Evolutionary conservation across 2,329 filamentous ascomycete genomes (phyloP), one percentile per base, ranked within the genome.

Genomic region (Phaeoacremonium minimum): DNA sequence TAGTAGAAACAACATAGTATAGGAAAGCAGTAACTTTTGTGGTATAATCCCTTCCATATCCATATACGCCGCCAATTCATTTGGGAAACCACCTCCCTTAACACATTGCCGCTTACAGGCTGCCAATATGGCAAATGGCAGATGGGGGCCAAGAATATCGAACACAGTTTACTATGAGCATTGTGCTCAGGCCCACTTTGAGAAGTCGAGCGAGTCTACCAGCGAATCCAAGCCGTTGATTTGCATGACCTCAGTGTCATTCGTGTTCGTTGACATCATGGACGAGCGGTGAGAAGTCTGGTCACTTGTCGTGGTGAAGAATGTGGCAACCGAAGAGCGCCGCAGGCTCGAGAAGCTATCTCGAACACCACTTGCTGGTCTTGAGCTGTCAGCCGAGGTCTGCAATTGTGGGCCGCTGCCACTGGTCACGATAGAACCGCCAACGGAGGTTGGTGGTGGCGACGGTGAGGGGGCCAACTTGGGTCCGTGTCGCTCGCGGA

Each of bases 401-500:
- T 41, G 17, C 32, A 44, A 34, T 34, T 38, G 38, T 31, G 28
- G 15, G 46, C 33, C 44, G 40, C 34, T 46, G 45, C 35, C 46
- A 50, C 35, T 50, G 48, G 16, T 40, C 52, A 20, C 42, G 15
- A 44, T 35, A 11, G 42, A 38, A 30, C 36, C 38, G 18, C 42
- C 33, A 4, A 44, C 33, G 13, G 42, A 38, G 35, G 36, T 19
- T 17, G 41, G 41, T 6, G 41, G 33, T 6, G 41, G 26, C 6
- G 49, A 48, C 43, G 53, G 40, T 51, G 34, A 40, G 56, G 46
- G 54, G 42, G 46, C 56, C 37, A 53, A 64, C 46, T 71, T 77
- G 7, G 65, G 63, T 3, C 64, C 68, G 47, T 83, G 73, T 41
- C 75, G 78, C 40, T 94, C 87, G 18, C 89, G 80, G 33, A 98